phyloP scores from a whole-genome alignment of 2,329 filamentous ascomycete genomes.

The Fusarium xylarioides region DNA sequence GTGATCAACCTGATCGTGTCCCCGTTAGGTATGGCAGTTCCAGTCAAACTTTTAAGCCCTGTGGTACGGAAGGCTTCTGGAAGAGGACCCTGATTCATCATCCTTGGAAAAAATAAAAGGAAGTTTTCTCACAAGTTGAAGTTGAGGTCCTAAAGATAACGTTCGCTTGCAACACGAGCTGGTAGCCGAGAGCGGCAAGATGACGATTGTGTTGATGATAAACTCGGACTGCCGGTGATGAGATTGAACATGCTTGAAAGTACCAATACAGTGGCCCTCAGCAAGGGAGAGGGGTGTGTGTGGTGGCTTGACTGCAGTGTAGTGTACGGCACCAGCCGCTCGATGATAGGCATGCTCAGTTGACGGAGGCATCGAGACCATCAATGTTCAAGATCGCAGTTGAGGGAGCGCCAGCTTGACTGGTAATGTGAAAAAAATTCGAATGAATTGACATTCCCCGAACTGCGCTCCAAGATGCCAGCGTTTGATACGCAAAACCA shows the following conservation, averaged over 20 bases:
- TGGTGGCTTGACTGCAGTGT: background rate
- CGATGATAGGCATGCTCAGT: background rate
- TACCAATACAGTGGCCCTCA: background rate
- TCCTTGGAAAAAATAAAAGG: background rate
- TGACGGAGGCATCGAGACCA: background rate
- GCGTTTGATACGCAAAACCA: background rate
- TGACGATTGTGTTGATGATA: background rate
- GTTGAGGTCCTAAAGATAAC: background rate
- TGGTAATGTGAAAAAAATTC: background rate
- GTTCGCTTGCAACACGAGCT: slow-evolving; percentile 5
- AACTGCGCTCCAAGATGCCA: background rate
- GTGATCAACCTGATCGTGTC: slow-evolving; percentile 34
- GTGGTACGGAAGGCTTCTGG: slow-evolving; percentile 28
- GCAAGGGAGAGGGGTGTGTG: slow-evolving; percentile 9
- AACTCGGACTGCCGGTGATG: slow-evolving; percentile 2
- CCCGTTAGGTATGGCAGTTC: slow-evolving; percentile 33
- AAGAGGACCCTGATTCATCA: slow-evolving; percentile 32
- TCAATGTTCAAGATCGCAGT: background rate
- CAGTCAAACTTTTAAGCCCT: slow-evolving; percentile 26
- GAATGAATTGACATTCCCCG: background rate
- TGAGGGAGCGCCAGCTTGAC: background rate
- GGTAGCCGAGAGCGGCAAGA: background rate
- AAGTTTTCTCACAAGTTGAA: background rate
- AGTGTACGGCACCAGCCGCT: background rate
- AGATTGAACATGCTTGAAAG: background rate